Percentiles rank a stretch among this genome's conserved stretches.
These are phyloP conservation scores for Protomyces arabidopsidicola DNA, from an alignment of 1,139 yeast species.

Conservation along the genomic window DNA sequence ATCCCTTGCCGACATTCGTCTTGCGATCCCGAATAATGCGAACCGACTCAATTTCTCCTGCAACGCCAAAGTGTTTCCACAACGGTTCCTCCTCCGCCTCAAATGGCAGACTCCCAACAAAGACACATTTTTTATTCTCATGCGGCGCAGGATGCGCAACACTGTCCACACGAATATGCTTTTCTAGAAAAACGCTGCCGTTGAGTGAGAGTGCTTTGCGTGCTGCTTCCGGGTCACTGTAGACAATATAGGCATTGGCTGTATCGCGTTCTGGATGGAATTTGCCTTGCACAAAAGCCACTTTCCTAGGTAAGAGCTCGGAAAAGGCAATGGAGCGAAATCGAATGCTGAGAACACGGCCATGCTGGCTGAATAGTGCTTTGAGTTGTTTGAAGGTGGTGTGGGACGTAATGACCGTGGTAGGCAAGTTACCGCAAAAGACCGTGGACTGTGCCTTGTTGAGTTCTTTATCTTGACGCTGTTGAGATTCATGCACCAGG, in stretches of 20 bases:
- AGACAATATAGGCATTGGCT: conserved; percentile 84
- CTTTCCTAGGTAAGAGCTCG: conserved; percentile 84
- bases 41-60: conserved; percentile 78
- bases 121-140: conserved; percentile 76
- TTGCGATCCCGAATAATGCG: conserved; percentile 86
- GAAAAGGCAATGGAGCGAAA: conserved; percentile 90
- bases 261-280: conserved; percentile 74
- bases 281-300: conserved; percentile 78
- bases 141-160: conserved; percentile 79
- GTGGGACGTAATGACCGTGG: conserved; percentile 62
- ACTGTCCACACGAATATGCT: conserved; percentile 85
- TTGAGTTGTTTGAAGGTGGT: conserved; percentile 34
- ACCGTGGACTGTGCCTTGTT: conserved; percentile 83
- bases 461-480: conserved; percentile 62
- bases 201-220: conserved; percentile 56
- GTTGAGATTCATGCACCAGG: conserved; percentile 42
- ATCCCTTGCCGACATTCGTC: conserved; percentile 94
- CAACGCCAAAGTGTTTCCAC: conserved; percentile 66
- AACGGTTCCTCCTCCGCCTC: conserved; percentile 85
- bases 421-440: conserved; percentile 81
- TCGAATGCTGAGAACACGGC: conserved; percentile 67
- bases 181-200: conserved; percentile 61
- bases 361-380: conserved; percentile 43
- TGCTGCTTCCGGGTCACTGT: conserved; percentile 51
- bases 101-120: conserved; percentile 91